A percentile compares a stretch with the other conserved stretches of the same genome.
Evolutionary conservation across 2,329 filamentous ascomycete species (phyloP).

Genomic region (Microcyclospora tardicrescens): DNA sequence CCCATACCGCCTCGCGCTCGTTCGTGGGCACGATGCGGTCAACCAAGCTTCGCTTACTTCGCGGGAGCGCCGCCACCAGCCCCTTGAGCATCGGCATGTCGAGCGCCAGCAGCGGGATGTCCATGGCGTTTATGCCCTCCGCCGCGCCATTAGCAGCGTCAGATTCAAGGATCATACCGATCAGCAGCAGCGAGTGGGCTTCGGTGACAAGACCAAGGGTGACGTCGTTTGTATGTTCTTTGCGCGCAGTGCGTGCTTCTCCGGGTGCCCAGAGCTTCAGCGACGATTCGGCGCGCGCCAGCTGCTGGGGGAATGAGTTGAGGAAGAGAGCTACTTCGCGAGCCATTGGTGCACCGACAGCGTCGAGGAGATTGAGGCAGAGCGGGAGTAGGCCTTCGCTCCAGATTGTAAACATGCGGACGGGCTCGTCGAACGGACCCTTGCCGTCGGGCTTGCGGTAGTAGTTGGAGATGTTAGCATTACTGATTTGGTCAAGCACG

Average conservation of each 20-base stretch:
- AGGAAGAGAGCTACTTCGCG: constrained; percentile 77
- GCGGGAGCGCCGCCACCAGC: constrained; percentile 68
- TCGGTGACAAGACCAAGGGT: constrained; percentile 64
- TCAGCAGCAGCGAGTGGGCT: constrained; percentile 63
- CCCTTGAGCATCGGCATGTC: constrained; percentile 60
- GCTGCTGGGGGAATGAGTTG: constrained; percentile 73
- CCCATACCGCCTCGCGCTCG: constrained; percentile 55
- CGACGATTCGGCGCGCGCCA: constrained; percentile 54
- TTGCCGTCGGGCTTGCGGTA: constrained; percentile 56
- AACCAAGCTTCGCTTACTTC: constrained; percentile 49
- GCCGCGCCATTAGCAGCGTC: constrained; percentile 53
- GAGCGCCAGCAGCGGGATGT: constrained; percentile 63
- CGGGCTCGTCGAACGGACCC: constrained; percentile 64
- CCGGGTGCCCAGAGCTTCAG: background rate
- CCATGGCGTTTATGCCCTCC: constrained; percentile 41
- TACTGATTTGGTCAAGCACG: constrained; percentile 63
- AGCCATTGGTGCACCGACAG: constrained; percentile 68
- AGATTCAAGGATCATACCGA: constrained; percentile 58
- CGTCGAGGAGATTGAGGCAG: constrained; percentile 73
- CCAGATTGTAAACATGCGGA: constrained; percentile 81
- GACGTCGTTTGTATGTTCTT: constrained; percentile 46
- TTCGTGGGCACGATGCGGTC: constrained; percentile 62
- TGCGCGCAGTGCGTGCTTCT: constrained; percentile 26
- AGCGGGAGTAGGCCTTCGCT: constrained; percentile 74
- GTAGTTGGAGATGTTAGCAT: constrained; percentile 64